Evolutionary conservation across 441 rosid genomes (phyloP).

Genomic region (Populus tomentosa): DNA sequence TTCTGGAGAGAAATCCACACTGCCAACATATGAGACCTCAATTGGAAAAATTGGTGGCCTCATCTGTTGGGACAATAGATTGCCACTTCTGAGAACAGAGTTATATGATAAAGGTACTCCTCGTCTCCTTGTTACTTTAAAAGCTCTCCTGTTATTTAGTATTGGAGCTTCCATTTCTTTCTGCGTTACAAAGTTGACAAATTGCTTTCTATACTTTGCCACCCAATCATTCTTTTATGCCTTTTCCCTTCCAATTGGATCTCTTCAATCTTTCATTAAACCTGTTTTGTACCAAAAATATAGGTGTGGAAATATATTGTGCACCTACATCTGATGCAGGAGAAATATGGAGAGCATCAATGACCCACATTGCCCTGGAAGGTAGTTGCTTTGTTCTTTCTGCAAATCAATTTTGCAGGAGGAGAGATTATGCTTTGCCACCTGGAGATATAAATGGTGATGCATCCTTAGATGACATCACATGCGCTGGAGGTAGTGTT

Average conservation of each 20-base stretch:
- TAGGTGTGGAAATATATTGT: constrained; percentile 27
- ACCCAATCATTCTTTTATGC: neutral
- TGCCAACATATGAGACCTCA: constrained; percentile 21
- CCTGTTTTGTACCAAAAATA: neutral
- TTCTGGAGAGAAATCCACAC: constrained; percentile 42
- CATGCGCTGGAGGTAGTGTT: constrained; percentile 17
- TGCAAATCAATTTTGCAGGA: constrained; percentile 21
- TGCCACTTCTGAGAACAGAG: constrained; percentile 20
- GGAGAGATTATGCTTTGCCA: constrained; percentile 7
- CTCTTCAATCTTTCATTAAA: neutral
- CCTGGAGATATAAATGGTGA: neutral
- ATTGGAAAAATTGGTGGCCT: constrained; percentile 26
- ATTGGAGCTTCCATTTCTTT: neutral
- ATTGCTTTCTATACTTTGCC: neutral
- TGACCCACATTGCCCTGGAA: constrained; percentile 26
- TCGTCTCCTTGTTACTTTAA: constrained; percentile 1
- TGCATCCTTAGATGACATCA: neutral
- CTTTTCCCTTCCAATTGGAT: neutral
- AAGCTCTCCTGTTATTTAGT: neutral
- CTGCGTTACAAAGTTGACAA: neutral
- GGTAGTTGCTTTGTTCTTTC: constrained; percentile 32
- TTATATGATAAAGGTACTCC: constrained; percentile 20
- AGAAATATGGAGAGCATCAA: constrained; percentile 17
- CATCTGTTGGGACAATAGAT: constrained; percentile 20
- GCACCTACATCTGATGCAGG: constrained; percentile 21